Base-by-base conservation (phyloP, 306 rosid genomes). In the Lathyrus oleraceus region DNA sequence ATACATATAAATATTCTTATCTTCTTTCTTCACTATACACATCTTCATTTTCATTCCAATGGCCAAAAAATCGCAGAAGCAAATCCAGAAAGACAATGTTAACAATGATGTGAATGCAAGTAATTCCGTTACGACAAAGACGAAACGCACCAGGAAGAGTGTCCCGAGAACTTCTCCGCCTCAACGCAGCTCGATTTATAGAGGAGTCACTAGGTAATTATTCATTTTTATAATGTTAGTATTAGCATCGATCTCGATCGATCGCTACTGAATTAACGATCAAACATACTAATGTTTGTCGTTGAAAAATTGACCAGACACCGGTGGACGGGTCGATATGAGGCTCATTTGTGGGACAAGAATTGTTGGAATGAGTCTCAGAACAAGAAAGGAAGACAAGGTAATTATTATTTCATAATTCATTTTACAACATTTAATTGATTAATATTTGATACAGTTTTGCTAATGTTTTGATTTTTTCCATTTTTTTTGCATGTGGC, bases 281-380 rank as follows among this genome's bases (percentile, higher is more conserved):
- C 25, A 0, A 0, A 13, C 11, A 25, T 6, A 27, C 19, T 57
- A 57, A 13, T 9, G 5, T 25, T 56, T 56, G 10, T 56, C 12
- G 1, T 12, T 56, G 0, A 20, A 51, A 51, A 8, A 10, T 67
- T 6, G 15, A 35, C 71, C 76, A 70, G 76, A 62, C 81, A 77
- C 45, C 84, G 98, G 20, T 92, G 98, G 98, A 92, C 98, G 0
- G 96, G 98, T 3, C 77, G 98, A 9, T 81, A 88, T 61, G 98
- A 93, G 76, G 98, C 98, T 78, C 98, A 93, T 78, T 78, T 93
- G 84, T 93, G 98, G 98, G 98, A 93, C 76, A 93, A 88, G 75
- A 88, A 87, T 79, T 88, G 96, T 82, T 93, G 96, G 97, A 93
- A 93, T 53, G 96, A 87, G 38, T 91, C 96, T 0, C 96, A 90